phyloP scores from a whole-genome alignment of 2,329 filamentous ascomycete species.

The Colletotrichum cordylinicola region DNA sequence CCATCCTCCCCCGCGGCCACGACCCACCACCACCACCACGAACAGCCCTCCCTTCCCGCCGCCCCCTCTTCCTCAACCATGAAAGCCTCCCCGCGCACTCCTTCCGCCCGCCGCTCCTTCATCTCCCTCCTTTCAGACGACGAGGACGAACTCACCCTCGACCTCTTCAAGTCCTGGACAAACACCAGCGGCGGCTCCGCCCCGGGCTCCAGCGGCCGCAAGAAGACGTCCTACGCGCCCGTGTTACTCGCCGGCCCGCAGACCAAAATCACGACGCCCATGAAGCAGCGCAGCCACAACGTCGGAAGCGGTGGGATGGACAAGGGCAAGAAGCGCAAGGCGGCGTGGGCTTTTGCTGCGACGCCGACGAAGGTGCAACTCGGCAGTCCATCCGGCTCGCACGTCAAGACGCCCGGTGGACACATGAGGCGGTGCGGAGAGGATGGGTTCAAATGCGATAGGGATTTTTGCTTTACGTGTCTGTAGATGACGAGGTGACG shows the following conservation, averaged over 20 bases:
- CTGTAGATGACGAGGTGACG: constrained; percentile 32
- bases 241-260: neutral
- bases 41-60: neutral
- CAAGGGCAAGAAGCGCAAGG: constrained; percentile 4
- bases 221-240: neutral
- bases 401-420: constrained; percentile 54
- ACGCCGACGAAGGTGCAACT: neutral
- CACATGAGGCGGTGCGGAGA: constrained; percentile 58
- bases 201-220: neutral
- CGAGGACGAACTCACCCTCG: constrained; percentile 43
- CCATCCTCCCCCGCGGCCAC: neutral
- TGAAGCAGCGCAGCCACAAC: neutral
- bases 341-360: constrained; percentile 6
- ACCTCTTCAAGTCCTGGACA: constrained; percentile 29
- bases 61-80: neutral
- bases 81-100: neutral
- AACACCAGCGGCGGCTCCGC: neutral
- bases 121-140: constrained; percentile 48
- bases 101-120: constrained; percentile 41
- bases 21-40: neutral
- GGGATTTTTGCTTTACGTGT: constrained; percentile 67
- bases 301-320: neutral
- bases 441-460: constrained; percentile 59
- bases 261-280: constrained; percentile 11
- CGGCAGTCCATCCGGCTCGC: constrained; percentile 26